Percentiles rank a stretch among this genome's conserved stretches.
These are phyloP conservation scores for Pseudonectria buxi DNA, from an alignment of 2,329 filamentous ascomycete species.

Conservation along the genomic window DNA sequence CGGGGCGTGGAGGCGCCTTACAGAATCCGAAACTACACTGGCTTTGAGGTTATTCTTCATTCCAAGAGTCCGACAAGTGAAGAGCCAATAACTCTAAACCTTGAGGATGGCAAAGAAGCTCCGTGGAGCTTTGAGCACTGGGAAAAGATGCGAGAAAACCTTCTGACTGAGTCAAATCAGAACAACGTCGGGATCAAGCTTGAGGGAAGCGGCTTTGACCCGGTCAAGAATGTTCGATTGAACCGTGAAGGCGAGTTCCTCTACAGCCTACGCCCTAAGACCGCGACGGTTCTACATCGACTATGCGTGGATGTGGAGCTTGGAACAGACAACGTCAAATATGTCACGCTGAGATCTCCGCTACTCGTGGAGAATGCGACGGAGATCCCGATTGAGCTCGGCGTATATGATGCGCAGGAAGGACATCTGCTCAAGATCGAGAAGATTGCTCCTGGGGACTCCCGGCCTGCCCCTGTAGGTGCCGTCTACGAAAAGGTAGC, in stretches of 20 bases:
- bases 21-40: conserved; percentile 89
- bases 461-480: conserved; percentile 82
- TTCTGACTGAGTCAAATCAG: conserved; percentile 74
- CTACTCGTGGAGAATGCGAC: conserved; percentile 92
- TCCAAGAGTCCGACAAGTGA: conserved; percentile 61
- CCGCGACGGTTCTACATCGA: conserved; percentile 78
- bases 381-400: conserved; percentile 90
- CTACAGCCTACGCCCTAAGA: conserved; percentile 82
- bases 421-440: conserved; percentile 94
- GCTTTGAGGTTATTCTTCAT: conserved; percentile 81
- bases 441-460: conserved; percentile 89
- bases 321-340: conserved; percentile 94
- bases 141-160: conserved; percentile 89
- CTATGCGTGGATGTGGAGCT: conserved; percentile 87
- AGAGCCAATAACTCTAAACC: conserved; percentile 64
- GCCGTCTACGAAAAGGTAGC: conserved; percentile 85
- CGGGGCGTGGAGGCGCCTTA: conserved; percentile 89
- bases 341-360: conserved; percentile 90
- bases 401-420: conserved; percentile 79
- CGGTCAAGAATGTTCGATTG: conserved; percentile 78
- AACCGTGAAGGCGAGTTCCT: conserved; percentile 91
- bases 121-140: conserved; percentile 98
- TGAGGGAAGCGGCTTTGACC: conserved; percentile 90
- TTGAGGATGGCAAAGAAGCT: conserved; percentile 82
- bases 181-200: conserved; percentile 76